phyloP scores from a whole-genome alignment of 2,329 filamentous ascomycete genomes.

The Cordyceps tenuipes region DNA sequence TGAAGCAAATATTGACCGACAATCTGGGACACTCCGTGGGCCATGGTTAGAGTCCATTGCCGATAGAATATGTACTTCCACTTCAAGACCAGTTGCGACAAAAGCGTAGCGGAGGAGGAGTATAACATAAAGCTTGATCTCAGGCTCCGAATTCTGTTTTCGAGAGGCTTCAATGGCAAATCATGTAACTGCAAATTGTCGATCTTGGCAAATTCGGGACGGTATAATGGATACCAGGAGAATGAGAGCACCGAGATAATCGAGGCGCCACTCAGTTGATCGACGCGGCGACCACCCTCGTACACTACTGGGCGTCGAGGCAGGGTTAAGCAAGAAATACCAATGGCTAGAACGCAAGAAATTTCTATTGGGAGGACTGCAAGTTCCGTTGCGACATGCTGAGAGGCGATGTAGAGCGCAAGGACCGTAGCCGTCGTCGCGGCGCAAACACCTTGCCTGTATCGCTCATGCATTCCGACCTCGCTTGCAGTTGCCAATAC shows the following conservation, averaged over 20 bases:
- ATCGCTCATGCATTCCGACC: not conserved
- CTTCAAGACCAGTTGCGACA: not conserved
- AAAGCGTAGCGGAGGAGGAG: not conserved
- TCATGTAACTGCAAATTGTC: conserved; percentile 13
- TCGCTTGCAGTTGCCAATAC: not conserved
- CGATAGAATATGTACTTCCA: not conserved
- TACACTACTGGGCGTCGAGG: conserved; percentile 56
- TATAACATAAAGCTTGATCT: not conserved
- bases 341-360: conserved; percentile 26
- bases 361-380: not conserved
- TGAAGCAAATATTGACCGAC: conserved; percentile 2
- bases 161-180: not conserved
- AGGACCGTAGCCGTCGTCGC: not conserved
- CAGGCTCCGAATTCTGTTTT: not conserved
- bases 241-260: conserved; percentile 51
- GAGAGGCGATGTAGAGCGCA: not conserved
- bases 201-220: conserved; percentile 34
- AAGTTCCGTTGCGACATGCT: too few relatives aligned
- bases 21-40: conserved; percentile 3
- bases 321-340: conserved; percentile 39
- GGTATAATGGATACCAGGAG: conserved; percentile 49
- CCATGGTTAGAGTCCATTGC: conserved; percentile 3
- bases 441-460: not conserved
- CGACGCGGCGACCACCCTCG: conserved; percentile 45
- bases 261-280: conserved; percentile 48